Evolutionary conservation across 1,139 yeast genomes (phyloP), one percentile per base, ranked within the genome.

Genomic region (Saccharomyces hybrid): DNA sequence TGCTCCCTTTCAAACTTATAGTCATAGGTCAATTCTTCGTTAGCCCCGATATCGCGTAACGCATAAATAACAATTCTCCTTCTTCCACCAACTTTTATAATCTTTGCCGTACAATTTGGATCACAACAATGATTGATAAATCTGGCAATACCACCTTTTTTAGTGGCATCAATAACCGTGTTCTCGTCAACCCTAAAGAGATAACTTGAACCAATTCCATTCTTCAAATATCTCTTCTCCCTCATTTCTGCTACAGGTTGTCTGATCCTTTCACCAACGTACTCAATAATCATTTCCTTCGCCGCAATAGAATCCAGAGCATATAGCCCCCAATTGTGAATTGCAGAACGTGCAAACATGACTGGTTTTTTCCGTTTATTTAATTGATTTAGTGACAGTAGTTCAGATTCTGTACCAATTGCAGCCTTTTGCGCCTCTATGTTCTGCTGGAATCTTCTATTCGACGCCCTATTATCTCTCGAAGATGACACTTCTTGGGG

Each of bases 321-420:
- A 71, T 90, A 93, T 50, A 93, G 73, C 0, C 99, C 99, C 99
- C 99, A 93, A 66, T 93, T 90, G 69, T 95, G 99, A 64, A 93
- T 93, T 0, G 97, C 95, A 1, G 98, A 90, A 54, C 99, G 76
- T 0, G 98, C 97, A 76, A 91, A 91, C 16, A 95, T 86, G 9
- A 93, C 97, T 0, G 96, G 96, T 68, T 93, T 93, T 70, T 86
- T 89, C 57, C 98, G 80, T 69, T 89, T 89, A 60, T 90, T 88
- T 63, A 91, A 78, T 64, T 82, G 87, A 63, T 83, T 83, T 71
- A 89, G 78, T 55, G 88, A 84, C 61, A 88, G 73, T 4, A 87
- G 80, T 64, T 89, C 96, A 0, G 95, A 85, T 63, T 89, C 96
- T 8, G 85, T 78, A 46, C 95, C 91, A 59, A 89, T 77, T 65